Evolutionary conservation across 768 basidiomycete genomes (phyloP), one percentile per base, ranked within the genome.

Genomic region (Rhizopogon roseolus): DNA sequence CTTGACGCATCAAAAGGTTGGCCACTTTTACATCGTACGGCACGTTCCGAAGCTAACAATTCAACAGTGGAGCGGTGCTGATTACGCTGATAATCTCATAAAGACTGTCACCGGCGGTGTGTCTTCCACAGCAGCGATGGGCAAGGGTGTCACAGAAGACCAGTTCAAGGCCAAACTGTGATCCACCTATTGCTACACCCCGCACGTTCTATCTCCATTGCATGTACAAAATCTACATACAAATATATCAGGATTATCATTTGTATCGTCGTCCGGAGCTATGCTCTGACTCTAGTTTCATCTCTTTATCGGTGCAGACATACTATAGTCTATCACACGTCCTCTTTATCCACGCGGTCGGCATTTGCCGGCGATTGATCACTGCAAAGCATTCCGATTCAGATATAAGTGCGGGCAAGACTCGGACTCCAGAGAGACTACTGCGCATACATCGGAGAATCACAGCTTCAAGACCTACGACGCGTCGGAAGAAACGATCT

Each of bases 111-210:
- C 97, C 36, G 97, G 97, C 25, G 97, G 97, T 54, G 82, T 99
- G 57, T 96, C 93, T 37, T 94, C 93, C 45, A 98, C 96, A 9
- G 82, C 95, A n/a, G 96, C 97, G n/a, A 98, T 98, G 96, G 97
- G 96, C 48, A 85, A 85, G 61, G 96, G 96, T 53, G 93, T 96
- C 29, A 97, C 94, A 0, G 94, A 97, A 73, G 71, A 85, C 37
- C 94, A 96, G 69, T 97, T 96, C 73, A 64, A 61, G 56, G 45
- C 72, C 34, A 82, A 76, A 62, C 62, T 82, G 57, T 82, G 61
- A 73, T 46, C 17, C 39, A 42, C 43, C 7, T 27, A 44, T 32
- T 16, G n/a, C 39, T 45, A 17, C 13, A 10, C 54, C 19, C 14
- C 22, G 34, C 11, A 40, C 42, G 10, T 34, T 25, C 34, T 43